Evolutionary conservation across 352 stramenopile species (phyloP).

Genomic region (Phytophthora capsici): DNA sequence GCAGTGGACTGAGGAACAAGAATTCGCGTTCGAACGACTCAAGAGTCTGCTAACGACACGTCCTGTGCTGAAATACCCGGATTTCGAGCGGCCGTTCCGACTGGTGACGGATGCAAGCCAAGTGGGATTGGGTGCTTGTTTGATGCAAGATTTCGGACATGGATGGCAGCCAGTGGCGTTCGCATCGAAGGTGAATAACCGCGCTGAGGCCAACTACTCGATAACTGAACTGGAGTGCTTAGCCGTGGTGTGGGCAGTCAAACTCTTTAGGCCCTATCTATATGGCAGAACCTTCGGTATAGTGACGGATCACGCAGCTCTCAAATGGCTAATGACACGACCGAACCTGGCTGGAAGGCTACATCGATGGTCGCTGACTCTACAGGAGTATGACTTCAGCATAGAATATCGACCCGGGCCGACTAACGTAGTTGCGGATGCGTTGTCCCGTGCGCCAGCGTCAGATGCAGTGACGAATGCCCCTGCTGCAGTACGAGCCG

Average conservation of each 20-base stretch:
- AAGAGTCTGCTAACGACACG: neutral
- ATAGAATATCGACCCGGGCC: neutral
- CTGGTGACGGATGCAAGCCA: constrained; percentile 1
- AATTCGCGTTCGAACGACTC: neutral
- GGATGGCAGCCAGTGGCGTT: neutral
- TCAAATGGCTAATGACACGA: too few species aligned
- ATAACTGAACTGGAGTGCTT: too few species aligned
- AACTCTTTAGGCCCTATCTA: too few species aligned
- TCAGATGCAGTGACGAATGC: too few species aligned
- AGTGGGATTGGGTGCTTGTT: neutral
- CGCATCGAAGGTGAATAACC: neutral
- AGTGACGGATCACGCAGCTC: too few species aligned
- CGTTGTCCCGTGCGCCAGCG: neutral
- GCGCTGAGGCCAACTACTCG: neutral
- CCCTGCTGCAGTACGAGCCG: neutral
- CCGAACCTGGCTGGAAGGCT: too few species aligned
- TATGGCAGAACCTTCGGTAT: too few species aligned
- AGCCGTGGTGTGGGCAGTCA: too few species aligned
- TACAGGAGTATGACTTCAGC: too few species aligned
- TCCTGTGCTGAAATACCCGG: neutral
- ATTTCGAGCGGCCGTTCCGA: neutral
- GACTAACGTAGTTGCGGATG: neutral
- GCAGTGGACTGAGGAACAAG: neutral
- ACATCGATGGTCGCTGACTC: too few species aligned
- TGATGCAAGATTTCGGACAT: neutral